Evolutionary conservation across 495 filamentous ascomycete species (phyloP).

Genomic region (Hypoxylon lenormandii): DNA sequence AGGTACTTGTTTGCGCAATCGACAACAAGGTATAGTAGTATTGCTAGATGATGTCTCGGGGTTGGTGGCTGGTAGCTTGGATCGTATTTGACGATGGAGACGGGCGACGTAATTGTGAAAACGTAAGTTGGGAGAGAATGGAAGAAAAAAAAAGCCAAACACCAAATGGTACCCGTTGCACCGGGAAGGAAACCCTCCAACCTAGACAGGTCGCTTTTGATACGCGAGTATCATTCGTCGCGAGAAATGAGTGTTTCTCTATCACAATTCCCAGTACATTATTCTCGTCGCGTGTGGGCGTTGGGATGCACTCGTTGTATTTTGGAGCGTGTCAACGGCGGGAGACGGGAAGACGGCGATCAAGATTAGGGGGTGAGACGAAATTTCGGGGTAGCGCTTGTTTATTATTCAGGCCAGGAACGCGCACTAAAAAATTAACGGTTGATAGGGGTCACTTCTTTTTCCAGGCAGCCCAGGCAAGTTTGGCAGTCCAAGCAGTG

Average conservation of each 20-base stretch:
- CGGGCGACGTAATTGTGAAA: constrained; percentile 1
- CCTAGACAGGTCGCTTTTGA: constrained; percentile 23
- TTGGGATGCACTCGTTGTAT: constrained; percentile 21
- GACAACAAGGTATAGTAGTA: neutral
- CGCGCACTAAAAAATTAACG: constrained; percentile 30
- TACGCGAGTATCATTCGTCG: constrained; percentile 38
- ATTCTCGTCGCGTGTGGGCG: constrained; percentile 35
- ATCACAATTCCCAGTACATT: constrained; percentile 27
- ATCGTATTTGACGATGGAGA: neutral
- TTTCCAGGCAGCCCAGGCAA: neutral
- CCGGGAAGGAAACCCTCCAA: constrained; percentile 18
- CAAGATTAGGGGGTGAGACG: constrained; percentile 44
- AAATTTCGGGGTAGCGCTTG: constrained; percentile 46
- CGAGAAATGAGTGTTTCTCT: constrained; percentile 7
- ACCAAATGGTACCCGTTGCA: constrained; percentile 12
- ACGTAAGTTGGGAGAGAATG: constrained; percentile 18
- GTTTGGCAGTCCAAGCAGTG: too few relatives aligned
- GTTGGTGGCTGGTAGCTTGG: constrained; percentile 7
- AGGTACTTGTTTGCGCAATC: constrained; percentile 4
- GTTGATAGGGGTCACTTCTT: constrained; percentile 35
- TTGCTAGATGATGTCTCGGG: constrained; percentile 7
- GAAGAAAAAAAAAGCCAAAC: constrained; percentile 28
- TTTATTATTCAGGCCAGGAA: constrained; percentile 48
- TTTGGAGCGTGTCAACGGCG: constrained; percentile 17
- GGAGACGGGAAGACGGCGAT: constrained; percentile 31